Conservation (phyloP, 2,329 filamentous ascomycete species). For the Fusarium albidum region DNA sequence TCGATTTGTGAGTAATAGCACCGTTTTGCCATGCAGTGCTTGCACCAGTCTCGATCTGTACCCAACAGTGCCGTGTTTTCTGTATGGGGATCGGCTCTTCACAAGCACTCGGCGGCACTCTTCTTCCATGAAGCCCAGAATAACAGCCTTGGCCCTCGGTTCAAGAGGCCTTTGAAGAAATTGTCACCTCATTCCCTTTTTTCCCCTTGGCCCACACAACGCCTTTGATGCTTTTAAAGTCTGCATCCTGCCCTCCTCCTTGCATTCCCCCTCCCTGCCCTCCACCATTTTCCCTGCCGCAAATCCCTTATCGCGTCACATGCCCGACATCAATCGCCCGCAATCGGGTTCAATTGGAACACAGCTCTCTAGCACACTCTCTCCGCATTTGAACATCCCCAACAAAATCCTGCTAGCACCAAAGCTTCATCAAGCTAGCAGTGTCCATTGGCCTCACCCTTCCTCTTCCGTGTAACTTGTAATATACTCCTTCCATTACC, state of each 20-base stretch:
- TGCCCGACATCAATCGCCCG: conserved; percentile 26
- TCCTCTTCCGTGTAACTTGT: not conserved
- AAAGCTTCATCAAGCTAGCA: not conserved
- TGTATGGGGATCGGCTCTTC: conserved; percentile 27
- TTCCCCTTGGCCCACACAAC: not conserved
- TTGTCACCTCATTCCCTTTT: not conserved
- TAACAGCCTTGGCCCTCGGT: conserved; percentile 5
- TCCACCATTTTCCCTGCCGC: not conserved
- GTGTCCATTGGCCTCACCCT: not conserved
- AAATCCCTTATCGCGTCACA: conserved; percentile 32
- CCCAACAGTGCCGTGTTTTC: conserved; percentile 8
- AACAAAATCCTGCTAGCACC: conserved; percentile 6
- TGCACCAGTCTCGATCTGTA: conserved; percentile 3
- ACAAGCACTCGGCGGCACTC: conserved; percentile 9
- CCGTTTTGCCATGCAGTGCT: conserved; percentile 10
- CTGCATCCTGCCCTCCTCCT: conserved; percentile 10
- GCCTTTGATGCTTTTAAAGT: conserved; percentile 9
- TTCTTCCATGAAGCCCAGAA: conserved; percentile 5
- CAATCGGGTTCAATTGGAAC: conserved; percentile 20
- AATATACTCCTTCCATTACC: not conserved
- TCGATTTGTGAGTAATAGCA: conserved; percentile 17
- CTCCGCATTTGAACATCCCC: conserved; percentile 23
- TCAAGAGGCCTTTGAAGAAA: not conserved
- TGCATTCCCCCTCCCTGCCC: conserved; percentile 13
- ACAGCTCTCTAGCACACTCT: no score